Base-by-base conservation (phyloP, 2,329 filamentous ascomycete species). In the Botrytis paeoniae region DNA sequence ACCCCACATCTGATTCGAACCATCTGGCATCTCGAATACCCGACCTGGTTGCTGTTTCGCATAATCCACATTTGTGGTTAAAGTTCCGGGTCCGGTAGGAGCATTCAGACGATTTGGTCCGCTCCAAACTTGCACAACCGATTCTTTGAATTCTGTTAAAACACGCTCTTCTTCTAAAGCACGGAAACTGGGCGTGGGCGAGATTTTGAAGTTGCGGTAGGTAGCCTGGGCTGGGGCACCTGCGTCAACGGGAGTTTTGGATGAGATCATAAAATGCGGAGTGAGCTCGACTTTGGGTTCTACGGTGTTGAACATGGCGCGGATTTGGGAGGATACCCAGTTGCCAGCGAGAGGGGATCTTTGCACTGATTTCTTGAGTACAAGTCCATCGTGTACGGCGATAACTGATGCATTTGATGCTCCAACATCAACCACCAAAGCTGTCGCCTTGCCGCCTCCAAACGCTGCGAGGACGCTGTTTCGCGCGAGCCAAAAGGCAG, bases 1-100 rank as follows among this genome's bases (percentile, higher is more conserved):
- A 75, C 93, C 92, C 86, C 97, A 99, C 83, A 97, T 92, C 82
- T 97, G 93, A 85, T 98, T 99, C 85, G 92, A 95, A 69, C 96
- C 96, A 81, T 98, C 94, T 16, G 96, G 96, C 88, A 99, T 96
- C 85, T 99, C 96, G 80, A 98, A 99, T 18, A 96, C 92, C 70
- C 94, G 91, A 59, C 93, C 93, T 0, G 94, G 93, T 76, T 91
- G 89, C 62, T 84, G 86, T 81, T 89, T 91, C 73, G 91, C 91
- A 65, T 89, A 86, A 60, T 98, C 95, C 80, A 96, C 90, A 81
- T 95, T 97, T 8, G 85, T 83, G 39, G 84, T 57, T 18, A 9
- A 29, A 57, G 51, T 78, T 54, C 91, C 89, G 35, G 84, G 88
- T 77, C 82, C 83, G 60, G 82, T 82, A 59, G 78, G 81, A 77